Base-by-base conservation (phyloP, 306 rosid genomes). In the Castanea mollissima region DNA sequence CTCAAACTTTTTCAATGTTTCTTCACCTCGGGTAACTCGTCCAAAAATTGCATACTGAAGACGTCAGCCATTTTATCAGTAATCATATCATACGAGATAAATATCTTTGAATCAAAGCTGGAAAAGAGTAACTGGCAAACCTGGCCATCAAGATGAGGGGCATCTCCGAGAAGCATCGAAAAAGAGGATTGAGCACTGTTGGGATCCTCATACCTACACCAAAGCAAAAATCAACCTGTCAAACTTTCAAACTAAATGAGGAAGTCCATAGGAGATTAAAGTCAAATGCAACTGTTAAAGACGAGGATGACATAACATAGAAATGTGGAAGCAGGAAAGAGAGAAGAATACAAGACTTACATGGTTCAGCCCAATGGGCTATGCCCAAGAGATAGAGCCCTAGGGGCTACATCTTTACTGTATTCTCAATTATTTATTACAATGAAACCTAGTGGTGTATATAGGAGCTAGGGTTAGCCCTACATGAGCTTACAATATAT, bases 1-100 rank as follows among this genome's bases (percentile, higher is more conserved):
- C 93, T 93, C 99, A 0, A 95, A 91, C 87, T 85, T 90, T 76
- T 81, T 82, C 88, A 95, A 85, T 35, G 94, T 93, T 52, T 89
- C 93, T 23, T 91, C 98, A 6, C 99, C 98, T 82, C 88, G 91
- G 16, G 99, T 95, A 85, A 95, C 91, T 87, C 71, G 90, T 76
- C 99, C 99, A 83, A 95, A 95, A 86, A 95, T 89, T 20, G 99
- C 94, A 85, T 92, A 92, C 98, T 94, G 92, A 75, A 83, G 79
- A 71, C 13, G 67, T 74, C 78, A 86, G 78, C 69, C 70, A 64
- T 69, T 83, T 82, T 52, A 80, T 85, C 35, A 68, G 68, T 49
- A 69, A 80, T 69, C 74, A 82, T 49, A 65, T 31, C 75, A 79
- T 38, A 70, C 57, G n/a, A 21, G 46, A 82, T 59, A 35, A 51